These are phyloP conservation scores for Grammothele lineata DNA, from an alignment of 768 basidiomycete species.

Conservation along the genomic window DNA sequence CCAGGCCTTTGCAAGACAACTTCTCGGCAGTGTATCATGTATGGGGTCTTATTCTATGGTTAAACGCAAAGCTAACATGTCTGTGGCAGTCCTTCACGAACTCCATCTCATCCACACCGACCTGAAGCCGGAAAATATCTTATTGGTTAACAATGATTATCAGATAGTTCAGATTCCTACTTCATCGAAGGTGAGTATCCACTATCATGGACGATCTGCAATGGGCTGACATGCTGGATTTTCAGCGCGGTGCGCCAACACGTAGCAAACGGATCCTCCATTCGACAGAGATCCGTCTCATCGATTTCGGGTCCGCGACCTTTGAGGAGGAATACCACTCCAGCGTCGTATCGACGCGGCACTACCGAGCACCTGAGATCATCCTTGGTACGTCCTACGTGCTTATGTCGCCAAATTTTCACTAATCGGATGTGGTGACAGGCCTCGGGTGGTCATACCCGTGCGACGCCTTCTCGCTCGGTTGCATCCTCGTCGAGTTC, in stretches of 20 bases:
- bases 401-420: background rate
- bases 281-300: constrained; percentile 89
- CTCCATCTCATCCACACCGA: constrained; percentile 94
- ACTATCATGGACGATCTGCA: background rate
- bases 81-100: constrained; percentile 75
- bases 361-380: constrained; percentile 98
- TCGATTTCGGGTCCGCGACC: constrained; percentile 98
- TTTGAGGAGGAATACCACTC: constrained; percentile 99
- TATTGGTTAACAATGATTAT: constrained; percentile 85
- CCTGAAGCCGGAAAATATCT: constrained; percentile 97
- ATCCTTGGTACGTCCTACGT: constrained; percentile 65
- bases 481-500: constrained; percentile 98
- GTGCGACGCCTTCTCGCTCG: constrained; percentile 97
- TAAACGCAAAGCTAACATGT: too few species aligned
- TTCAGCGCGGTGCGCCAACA: constrained; percentile 59
- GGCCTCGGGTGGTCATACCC: constrained; percentile 98
- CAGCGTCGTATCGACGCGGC: constrained; percentile 94
- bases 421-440: constrained; percentile 28
- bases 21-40: constrained; percentile 94
- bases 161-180: constrained; percentile 54
- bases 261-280: constrained; percentile 75
- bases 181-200: constrained; percentile 55
- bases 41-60: constrained; percentile 37
- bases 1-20: constrained; percentile 89
- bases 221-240: background rate